A percentile compares a stretch with the other conserved stretches of the same genome.
Conservation (phyloP, 768 basidiomycete species). For the Termitomyces sp. region DNA sequence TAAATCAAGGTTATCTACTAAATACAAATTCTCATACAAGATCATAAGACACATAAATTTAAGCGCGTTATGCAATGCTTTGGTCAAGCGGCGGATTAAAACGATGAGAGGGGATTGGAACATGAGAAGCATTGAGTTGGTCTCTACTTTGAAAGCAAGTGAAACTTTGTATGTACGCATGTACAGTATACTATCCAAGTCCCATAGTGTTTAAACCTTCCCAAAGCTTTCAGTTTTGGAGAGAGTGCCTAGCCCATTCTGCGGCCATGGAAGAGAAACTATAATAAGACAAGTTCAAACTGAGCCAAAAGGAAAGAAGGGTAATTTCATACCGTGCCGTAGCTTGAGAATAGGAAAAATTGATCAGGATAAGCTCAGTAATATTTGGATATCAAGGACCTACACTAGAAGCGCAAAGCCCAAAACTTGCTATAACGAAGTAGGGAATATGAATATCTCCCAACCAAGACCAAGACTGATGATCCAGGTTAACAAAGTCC, state of each 20-base stretch:
- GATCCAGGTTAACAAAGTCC: conserved; percentile 93
- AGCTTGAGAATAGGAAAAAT: conserved; percentile 41
- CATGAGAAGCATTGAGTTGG: too few species aligned
- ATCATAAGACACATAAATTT: too few species aligned
- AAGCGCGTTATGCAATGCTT: too few species aligned
- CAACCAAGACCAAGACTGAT: conserved; percentile 86
- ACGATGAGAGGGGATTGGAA: too few species aligned
- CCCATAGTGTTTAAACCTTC: too few species aligned
- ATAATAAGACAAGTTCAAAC: background rate
- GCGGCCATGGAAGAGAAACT: conserved; percentile 90
- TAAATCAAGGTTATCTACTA: too few species aligned
- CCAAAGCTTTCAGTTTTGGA: too few species aligned
- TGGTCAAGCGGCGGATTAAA: too few species aligned
- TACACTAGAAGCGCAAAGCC: conserved; percentile 90
- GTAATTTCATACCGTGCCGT: conserved; percentile 66
- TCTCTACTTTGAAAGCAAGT: too few species aligned
- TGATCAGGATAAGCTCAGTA: conserved; percentile 5
- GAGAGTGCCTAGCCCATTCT: conserved; percentile 53
- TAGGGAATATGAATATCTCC: conserved; percentile 82
- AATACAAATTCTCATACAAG: too few species aligned
- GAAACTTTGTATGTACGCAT: too few species aligned
- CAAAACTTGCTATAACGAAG: conserved; percentile 73
- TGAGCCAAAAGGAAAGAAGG: conserved; percentile 4
- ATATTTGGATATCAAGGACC: conserved; percentile 24
- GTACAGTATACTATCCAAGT: too few species aligned